Conservation (phyloP, 1,284 basidiomycete species). For the Sanghuangporus weigelae region DNA sequence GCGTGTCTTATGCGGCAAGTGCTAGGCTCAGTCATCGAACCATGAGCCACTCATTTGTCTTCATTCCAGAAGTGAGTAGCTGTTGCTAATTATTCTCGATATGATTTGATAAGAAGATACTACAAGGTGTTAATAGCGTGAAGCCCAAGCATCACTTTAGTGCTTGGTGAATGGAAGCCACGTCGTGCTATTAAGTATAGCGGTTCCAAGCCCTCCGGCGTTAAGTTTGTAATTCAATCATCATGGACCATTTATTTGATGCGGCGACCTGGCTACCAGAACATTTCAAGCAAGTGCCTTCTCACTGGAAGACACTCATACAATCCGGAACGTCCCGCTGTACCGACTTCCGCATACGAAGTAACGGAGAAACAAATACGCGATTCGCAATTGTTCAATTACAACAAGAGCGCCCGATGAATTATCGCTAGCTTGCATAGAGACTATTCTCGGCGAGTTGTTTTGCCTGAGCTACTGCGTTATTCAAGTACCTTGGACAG, state of each 20-base stretch:
- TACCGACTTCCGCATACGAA: not conserved
- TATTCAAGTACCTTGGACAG: not conserved
- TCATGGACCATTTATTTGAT: not conserved
- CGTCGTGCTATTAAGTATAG: not conserved
- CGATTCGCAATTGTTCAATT: not conserved
- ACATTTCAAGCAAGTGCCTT: not conserved
- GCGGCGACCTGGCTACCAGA: not conserved
- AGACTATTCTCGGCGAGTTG: not conserved
- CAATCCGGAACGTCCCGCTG: not conserved
- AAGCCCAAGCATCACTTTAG: not conserved
- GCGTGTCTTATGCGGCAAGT: not conserved
- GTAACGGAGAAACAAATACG: not conserved
- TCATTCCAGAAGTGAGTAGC: not conserved
- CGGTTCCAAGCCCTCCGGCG: not conserved
- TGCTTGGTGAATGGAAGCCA: not conserved
- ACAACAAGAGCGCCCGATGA: not conserved
- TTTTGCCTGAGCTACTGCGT: too few relatives aligned
- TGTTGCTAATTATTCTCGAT: not conserved
- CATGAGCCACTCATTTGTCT: not conserved
- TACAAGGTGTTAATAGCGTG: not conserved
- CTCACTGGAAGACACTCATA: not conserved
- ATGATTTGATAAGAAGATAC: not conserved
- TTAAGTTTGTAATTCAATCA: not conserved
- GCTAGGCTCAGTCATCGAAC: not conserved
- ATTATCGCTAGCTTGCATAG: not conserved